Evolutionary conservation across 192 early-diverging fungal genomes (phyloP).

Genomic region (Oehlia diaphana): DNA sequence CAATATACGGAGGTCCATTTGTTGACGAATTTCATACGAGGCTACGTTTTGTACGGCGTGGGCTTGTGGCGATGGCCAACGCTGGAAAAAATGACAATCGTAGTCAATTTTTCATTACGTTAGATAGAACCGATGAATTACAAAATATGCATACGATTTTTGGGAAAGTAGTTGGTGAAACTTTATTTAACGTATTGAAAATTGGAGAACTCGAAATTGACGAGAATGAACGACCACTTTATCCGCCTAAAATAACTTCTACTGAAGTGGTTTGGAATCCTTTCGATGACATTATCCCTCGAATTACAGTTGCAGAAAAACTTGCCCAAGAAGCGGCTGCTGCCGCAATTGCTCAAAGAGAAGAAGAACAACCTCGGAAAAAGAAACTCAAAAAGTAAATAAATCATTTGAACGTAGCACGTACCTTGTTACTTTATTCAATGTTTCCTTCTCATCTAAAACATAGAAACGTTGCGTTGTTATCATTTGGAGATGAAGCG

Average conservation of each 20-base stretch:
- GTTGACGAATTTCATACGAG: slow-evolving; percentile 91
- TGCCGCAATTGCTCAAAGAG: slow-evolving; percentile 29
- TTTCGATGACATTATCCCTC: slow-evolving; percentile 87
- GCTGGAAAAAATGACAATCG: slow-evolving; percentile 76
- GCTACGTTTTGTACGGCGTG: slow-evolving; percentile 84
- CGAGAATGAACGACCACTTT: slow-evolving; percentile 75
- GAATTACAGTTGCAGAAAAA: slow-evolving; percentile 50
- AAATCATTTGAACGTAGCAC: neutral
- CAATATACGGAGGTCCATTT: slow-evolving; percentile 82
- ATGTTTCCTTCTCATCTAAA: neutral
- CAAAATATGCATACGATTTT: slow-evolving; percentile 92
- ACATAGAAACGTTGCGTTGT: slow-evolving; percentile 66
- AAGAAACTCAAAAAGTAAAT: slow-evolving; percentile 67
- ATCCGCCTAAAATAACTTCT: slow-evolving; percentile 65
- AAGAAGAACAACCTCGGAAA: slow-evolving; percentile 49
- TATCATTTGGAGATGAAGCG: slow-evolving; percentile 91
- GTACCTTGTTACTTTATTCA: neutral
- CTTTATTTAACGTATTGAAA: slow-evolving; percentile 87
- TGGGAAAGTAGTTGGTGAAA: slow-evolving; percentile 89
- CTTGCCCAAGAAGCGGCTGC: slow-evolving; percentile 23
- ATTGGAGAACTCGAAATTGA: slow-evolving; percentile 82
- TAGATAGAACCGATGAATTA: slow-evolving; percentile 79
- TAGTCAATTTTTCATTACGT: slow-evolving; percentile 95
- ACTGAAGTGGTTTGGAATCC: slow-evolving; percentile 81
- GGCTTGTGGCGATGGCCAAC: slow-evolving; percentile 90